phyloP scores from a whole-genome alignment of 345 rosid species.

The Xanthoceras sorbifolium region DNA sequence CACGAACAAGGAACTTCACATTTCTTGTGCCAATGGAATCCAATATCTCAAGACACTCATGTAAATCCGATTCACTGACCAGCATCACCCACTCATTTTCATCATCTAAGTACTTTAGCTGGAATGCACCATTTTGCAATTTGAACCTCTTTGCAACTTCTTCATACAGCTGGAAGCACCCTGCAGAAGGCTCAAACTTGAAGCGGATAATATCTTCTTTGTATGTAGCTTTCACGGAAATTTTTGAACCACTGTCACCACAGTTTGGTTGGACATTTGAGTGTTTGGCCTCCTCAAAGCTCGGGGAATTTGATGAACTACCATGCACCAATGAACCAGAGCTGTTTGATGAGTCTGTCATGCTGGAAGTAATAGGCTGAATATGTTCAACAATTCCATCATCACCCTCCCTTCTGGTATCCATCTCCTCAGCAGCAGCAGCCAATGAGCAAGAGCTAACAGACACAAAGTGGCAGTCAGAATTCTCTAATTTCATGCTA shows the following conservation, averaged over 20 bases:
- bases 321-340: conserved; percentile 54
- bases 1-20: conserved; percentile 74
- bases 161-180: conserved; percentile 69
- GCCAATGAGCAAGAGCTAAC: conserved; percentile 42
- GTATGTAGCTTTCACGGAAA: conserved; percentile 79
- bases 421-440: conserved; percentile 43
- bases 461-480: conserved; percentile 31
- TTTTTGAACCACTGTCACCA: conserved; percentile 41
- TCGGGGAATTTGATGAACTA: conserved; percentile 60
- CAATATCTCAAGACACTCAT: conserved; percentile 79
- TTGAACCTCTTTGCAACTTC: conserved; percentile 80
- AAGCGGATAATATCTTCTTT: conserved; percentile 73
- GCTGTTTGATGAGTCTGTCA: conserved; percentile 68
- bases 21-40: conserved; percentile 51
- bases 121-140: conserved; percentile 65
- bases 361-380: conserved; percentile 52
- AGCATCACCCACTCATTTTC: conserved; percentile 94
- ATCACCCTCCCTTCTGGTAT: conserved; percentile 42
- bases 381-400: conserved; percentile 44
- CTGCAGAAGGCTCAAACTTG: conserved; percentile 66
- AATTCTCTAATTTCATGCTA: conserved; percentile 34
- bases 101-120: conserved; percentile 80
- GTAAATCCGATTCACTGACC: conserved; percentile 70
- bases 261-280: conserved; percentile 31
- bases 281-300: conserved; percentile 49